Percentiles rank a stretch among this genome's conserved stretches.
phyloP scores from a whole-genome alignment of 2,329 filamentous ascomycete species.

The Colletotrichum siamense region DNA sequence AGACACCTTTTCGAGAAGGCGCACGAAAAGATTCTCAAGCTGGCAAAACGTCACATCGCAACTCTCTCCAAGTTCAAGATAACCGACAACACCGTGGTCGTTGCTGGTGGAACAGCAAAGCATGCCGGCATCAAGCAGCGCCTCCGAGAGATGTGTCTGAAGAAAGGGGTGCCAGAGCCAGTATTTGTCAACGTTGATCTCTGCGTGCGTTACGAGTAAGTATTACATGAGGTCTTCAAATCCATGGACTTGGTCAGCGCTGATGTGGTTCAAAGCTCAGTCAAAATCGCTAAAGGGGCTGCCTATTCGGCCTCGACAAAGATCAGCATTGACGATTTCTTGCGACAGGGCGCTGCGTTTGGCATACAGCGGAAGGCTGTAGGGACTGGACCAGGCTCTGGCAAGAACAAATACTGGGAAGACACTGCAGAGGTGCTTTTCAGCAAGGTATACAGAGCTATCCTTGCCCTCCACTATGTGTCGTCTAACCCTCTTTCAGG shows the following conservation, averaged over 20 bases:
- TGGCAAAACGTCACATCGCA: not conserved
- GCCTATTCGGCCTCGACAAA: not conserved
- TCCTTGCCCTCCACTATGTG: not conserved
- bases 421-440: not conserved
- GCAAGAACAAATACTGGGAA: not conserved
- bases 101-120: not conserved
- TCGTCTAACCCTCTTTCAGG: not conserved
- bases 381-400: not conserved
- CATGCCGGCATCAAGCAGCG: not conserved
- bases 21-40: not conserved
- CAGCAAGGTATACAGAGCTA: not conserved
- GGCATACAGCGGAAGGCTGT: not conserved
- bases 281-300: not conserved
- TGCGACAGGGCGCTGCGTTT: not conserved
- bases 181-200: not conserved
- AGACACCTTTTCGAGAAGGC: not conserved
- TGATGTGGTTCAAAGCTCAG: not conserved
- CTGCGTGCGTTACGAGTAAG: not conserved
- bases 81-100: not conserved
- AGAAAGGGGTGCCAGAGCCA: not conserved
- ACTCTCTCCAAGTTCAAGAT: not conserved
- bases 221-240: not conserved
- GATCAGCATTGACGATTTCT: not conserved
- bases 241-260: not conserved
- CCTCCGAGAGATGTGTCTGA: not conserved